phyloP scores from a whole-genome alignment of 768 basidiomycete genomes.

The Hericium rajendrae region DNA sequence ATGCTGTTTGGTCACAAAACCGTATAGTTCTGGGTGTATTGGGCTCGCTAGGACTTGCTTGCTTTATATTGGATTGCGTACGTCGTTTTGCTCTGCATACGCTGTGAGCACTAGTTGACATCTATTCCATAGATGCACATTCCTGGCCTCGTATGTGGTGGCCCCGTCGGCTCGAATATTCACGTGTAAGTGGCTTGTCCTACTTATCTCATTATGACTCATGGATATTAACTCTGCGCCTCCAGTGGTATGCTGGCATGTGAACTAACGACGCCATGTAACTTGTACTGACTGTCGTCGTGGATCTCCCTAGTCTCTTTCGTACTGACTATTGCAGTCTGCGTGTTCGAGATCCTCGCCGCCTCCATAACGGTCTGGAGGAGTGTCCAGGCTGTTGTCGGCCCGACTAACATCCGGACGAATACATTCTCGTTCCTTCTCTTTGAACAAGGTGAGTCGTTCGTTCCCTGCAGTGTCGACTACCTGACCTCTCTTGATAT shows the following conservation, averaged over 20 bases:
- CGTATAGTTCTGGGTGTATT: neutral
- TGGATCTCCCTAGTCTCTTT: neutral
- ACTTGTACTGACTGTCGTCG: no score
- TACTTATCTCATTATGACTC: neutral
- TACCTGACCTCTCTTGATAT: neutral
- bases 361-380: conserved; percentile 12
- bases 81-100: neutral
- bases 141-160: conserved; percentile 12
- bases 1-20: neutral
- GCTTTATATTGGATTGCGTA: neutral
- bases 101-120: neutral
- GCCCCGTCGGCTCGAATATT: conserved; percentile 7
- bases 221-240: neutral
- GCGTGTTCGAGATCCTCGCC: conserved; percentile 13
- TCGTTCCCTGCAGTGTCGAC: conserved; percentile 3
- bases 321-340: conserved; percentile 13
- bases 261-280: no score
- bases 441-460: conserved; percentile 8
- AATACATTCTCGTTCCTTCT: conserved; percentile 5
- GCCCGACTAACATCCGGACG: neutral
- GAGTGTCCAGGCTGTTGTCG: conserved; percentile 10
- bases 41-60: neutral
- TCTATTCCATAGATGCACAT: conserved; percentile 18
- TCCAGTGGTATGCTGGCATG: neutral
- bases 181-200: conserved; percentile 9